These are phyloP conservation scores for Trametes meyenii DNA, from an alignment of 768 basidiomycete species.

Conservation along the genomic window DNA sequence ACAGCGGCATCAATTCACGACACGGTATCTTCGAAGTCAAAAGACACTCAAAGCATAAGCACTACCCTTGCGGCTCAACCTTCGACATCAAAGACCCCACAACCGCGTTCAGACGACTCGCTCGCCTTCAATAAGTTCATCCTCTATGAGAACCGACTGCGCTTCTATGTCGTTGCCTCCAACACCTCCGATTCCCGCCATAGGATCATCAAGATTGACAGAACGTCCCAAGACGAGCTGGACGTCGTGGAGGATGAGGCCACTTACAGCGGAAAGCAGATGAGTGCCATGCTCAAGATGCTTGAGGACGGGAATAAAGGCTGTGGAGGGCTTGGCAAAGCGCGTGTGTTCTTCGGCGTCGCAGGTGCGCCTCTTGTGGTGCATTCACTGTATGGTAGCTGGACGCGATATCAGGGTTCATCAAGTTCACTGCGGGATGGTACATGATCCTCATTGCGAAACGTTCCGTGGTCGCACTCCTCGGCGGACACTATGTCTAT, in stretches of 20 bases:
- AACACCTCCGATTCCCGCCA: conserved; percentile 88
- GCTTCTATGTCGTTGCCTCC: conserved; percentile 91
- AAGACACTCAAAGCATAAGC: conserved; percentile 19
- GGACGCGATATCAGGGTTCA: conserved; percentile 63
- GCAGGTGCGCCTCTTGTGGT: conserved; percentile 54
- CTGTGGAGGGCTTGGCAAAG: conserved; percentile 84
- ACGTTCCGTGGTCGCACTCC: conserved; percentile 86
- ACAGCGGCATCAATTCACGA: conserved; percentile 12
- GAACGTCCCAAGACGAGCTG: conserved; percentile 77
- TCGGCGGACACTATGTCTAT: conserved; percentile 95
- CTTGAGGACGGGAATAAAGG: conserved; percentile 92
- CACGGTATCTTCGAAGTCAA: conserved; percentile 16
- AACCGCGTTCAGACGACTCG: conserved; percentile 20
- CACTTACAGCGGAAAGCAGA: conserved; percentile 86
- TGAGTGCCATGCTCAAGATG: conserved; percentile 92
- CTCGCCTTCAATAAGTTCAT: conserved; percentile 77
- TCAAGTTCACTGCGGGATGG: conserved; percentile 94
- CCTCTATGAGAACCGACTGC: conserved; percentile 88
- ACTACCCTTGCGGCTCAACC: conserved; percentile 10
- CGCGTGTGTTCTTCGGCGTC: conserved; percentile 78
- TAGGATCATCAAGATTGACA: conserved; percentile 91
- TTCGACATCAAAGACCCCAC: background rate
- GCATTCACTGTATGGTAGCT: background rate
- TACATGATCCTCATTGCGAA: conserved; percentile 92
- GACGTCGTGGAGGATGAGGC: conserved; percentile 84